Percentiles rank a stretch among this genome's conserved stretches.
Evolutionary conservation across 305 asterid species (phyloP).

Genomic region (Fraxinus xanthoxyloides): DNA sequence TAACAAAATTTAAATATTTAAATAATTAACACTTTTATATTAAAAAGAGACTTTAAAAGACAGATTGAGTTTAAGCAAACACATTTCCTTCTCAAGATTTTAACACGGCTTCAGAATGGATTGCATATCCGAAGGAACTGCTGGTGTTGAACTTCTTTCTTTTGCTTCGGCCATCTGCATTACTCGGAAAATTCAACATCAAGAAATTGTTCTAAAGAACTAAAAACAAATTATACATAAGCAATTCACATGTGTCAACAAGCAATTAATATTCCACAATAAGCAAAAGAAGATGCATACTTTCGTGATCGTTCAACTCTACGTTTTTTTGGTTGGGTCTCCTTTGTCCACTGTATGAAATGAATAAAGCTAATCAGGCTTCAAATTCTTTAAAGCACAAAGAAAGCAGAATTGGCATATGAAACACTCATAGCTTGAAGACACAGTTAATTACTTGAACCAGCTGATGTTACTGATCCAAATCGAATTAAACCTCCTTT

Average conservation of each 20-base stretch:
- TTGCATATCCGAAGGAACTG: conserved; percentile 72
- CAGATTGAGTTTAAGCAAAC: conserved; percentile 82
- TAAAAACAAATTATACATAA: not conserved
- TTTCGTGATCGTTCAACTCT: conserved; percentile 85
- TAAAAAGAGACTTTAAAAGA: conserved; percentile 28
- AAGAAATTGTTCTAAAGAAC: not conserved
- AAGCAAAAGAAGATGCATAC: conserved; percentile 40
- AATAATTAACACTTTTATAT: no score
- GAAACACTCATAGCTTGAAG: conserved; percentile 5
- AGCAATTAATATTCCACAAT: not conserved
- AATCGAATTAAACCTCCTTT: conserved; percentile 58
- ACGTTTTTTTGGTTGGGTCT: conserved; percentile 77
- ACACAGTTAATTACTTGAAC: conserved; percentile 50
- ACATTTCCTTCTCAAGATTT: conserved; percentile 87
- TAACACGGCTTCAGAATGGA: conserved; percentile 71
- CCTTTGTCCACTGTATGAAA: conserved; percentile 67
- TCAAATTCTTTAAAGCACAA: not conserved
- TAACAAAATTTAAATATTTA: no score
- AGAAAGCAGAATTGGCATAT: not conserved
- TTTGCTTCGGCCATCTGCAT: conserved; percentile 95
- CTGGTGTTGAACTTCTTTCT: conserved; percentile 70
- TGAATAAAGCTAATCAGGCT: conserved; percentile 20
- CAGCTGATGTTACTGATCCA: conserved; percentile 61
- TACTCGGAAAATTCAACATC: not conserved
- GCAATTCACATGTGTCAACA: not conserved